Conservation (phyloP, 208 protist species). For the Leishmania lainsoni region DNA sequence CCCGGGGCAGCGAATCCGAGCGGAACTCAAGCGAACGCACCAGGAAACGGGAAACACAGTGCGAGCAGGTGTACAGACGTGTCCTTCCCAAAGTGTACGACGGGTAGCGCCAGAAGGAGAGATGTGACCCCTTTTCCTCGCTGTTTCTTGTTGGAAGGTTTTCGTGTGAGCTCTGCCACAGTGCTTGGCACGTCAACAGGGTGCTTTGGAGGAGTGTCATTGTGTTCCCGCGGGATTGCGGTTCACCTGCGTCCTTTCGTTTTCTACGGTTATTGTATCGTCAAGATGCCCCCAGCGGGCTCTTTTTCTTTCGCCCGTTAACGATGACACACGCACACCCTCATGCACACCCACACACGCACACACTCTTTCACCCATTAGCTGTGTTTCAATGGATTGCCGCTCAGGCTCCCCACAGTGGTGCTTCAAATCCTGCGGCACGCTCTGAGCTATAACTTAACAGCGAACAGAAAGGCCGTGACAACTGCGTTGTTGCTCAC, state of each 20-base stretch:
- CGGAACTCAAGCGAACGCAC: neutral
- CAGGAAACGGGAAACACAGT: neutral
- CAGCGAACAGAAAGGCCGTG: neutral
- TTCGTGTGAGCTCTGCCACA: neutral
- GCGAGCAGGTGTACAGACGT: neutral
- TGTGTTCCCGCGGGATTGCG: neutral
- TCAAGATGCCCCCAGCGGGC: neutral
- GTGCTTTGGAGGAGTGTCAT: neutral
- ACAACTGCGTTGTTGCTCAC: neutral
- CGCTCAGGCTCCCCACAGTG: neutral
- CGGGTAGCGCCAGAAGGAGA: neutral
- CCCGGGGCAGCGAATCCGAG: too few species aligned
- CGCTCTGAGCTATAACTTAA: neutral
- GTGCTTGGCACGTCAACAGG: neutral
- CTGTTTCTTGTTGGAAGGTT: neutral
- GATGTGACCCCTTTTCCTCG: neutral
- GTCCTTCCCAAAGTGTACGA: neutral
- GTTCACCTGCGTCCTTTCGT: neutral
- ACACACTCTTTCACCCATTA: neutral
- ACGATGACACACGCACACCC: neutral
- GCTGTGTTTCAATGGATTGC: neutral
- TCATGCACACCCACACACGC: too few species aligned
- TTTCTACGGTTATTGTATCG: neutral
- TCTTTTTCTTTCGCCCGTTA: neutral
- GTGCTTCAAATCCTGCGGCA: neutral